Evolutionary conservation across 2,329 filamentous ascomycete species (phyloP).

Genomic region (Corinectria fuckeliana): DNA sequence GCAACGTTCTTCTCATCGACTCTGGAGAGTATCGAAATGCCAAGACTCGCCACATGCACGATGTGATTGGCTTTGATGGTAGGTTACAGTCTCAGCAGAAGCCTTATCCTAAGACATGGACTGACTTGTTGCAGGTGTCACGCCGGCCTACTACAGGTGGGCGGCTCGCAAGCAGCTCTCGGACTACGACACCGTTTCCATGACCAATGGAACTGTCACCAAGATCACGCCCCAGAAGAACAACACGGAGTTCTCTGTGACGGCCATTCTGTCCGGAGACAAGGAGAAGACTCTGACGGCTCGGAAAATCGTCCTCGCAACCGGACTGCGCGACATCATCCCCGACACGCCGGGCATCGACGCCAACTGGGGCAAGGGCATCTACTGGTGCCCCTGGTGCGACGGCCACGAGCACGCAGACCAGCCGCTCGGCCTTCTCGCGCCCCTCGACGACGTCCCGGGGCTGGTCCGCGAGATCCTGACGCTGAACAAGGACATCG

Average conservation of each 20-base stretch:
- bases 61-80: slow-evolving; percentile 67
- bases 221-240: slow-evolving; percentile 48
- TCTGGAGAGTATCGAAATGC: slow-evolving; percentile 64
- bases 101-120: not conserved
- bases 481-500: slow-evolving; percentile 61
- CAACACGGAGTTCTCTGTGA: slow-evolving; percentile 55
- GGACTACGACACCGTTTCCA: slow-evolving; percentile 55
- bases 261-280: slow-evolving; percentile 26
- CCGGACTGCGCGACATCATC: slow-evolving; percentile 62
- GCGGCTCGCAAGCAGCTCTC: slow-evolving; percentile 59
- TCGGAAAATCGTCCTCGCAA: slow-evolving; percentile 63
- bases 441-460: slow-evolving; percentile 51
- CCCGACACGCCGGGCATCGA: slow-evolving; percentile 60
- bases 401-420: slow-evolving; percentile 68
- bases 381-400: slow-evolving; percentile 71
- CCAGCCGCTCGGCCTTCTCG: slow-evolving; percentile 62
- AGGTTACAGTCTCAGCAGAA: not conserved
- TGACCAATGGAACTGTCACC: slow-evolving; percentile 60
- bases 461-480: slow-evolving; percentile 57
- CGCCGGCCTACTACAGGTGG: slow-evolving; percentile 60
- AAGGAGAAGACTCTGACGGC: slow-evolving; percentile 48
- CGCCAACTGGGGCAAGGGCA: slow-evolving; percentile 64
- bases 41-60: slow-evolving; percentile 64
- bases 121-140: slow-evolving; percentile 52
- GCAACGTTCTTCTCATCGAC: slow-evolving; percentile 63